Percentiles rank a stretch among this genome's conserved stretches.
phyloP scores from a whole-genome alignment of 495 filamentous ascomycete genomes.

The Evernia prunastri region DNA sequence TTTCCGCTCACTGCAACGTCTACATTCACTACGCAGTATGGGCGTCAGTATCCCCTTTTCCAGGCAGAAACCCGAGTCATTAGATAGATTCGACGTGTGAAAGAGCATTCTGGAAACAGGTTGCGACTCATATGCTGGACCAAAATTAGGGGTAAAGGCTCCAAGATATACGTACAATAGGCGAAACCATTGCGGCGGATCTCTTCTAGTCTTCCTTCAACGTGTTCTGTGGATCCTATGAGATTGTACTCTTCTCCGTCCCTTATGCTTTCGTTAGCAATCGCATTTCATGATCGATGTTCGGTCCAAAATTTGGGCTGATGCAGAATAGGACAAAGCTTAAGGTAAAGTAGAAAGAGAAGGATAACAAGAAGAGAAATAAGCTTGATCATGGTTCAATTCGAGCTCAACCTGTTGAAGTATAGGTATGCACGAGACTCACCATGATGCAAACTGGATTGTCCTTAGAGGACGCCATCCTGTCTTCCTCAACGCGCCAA shows the following conservation, averaged over 20 bases:
- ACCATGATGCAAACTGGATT: conserved; percentile 90
- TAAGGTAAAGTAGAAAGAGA: not conserved
- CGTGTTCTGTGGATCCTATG: conserved; percentile 90
- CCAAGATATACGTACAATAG: conserved; percentile 40
- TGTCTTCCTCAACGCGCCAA: conserved; percentile 62
- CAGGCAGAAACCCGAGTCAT: not conserved
- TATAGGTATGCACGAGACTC: not conserved
- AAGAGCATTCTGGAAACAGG: not conserved
- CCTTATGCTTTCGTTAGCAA: conserved; percentile 6
- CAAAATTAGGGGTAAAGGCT: not conserved
- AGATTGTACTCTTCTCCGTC: conserved; percentile 90
- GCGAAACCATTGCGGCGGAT: conserved; percentile 61
- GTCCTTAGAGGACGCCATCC: conserved; percentile 91
- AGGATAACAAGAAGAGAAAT: not conserved
- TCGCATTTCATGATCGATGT: not conserved
- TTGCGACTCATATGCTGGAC: conserved; percentile 5
- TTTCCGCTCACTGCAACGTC: conserved; percentile 74
- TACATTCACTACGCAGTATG: conserved; percentile 56
- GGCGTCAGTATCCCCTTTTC: not conserved
- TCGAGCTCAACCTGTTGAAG: not conserved
- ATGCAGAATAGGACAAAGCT: not conserved
- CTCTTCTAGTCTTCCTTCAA: conserved; percentile 59
- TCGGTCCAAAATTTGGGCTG: not conserved
- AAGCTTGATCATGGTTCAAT: not conserved
- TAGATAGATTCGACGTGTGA: not conserved